Evolutionary conservation across 495 filamentous ascomycete genomes (phyloP), one percentile per base, ranked within the genome.

Genomic region (Penicillium coprophilum): DNA sequence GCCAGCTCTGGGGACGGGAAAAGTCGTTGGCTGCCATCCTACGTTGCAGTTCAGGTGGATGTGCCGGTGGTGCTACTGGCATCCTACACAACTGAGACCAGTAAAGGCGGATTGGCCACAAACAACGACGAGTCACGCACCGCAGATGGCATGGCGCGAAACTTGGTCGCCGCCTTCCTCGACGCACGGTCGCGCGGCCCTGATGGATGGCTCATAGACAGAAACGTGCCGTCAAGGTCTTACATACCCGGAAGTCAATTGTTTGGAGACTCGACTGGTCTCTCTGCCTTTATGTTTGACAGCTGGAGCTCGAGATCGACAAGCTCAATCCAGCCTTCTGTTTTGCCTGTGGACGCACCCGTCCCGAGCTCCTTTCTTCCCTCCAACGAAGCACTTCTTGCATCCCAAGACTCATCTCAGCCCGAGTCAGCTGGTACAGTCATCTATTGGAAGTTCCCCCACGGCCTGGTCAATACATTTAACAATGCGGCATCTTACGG

Each of bases 11-110:
- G 31, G 7, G 47, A 38, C 31, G 20, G 21, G 31, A 57, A 61
- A 50, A 46, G 41, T 7, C 48, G 52, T 41, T 61, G 59, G 59
- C 19, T 61, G 11, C 28, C 59, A 38, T 61, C 59, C 6, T 57
- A 53, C 28, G 43, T 40, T 10, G 59, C 53, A 11, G 53, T 57
- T 23, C 59, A 61, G 24, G 34, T 49, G 19, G 59, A 61, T 8
- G 43, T 61, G 15, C 59, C 59, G 3, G 13, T 61, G 17, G 45
- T 49, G 10, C 48, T 21, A 17, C 54, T 61, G 9, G 50, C 21
- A 44, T 46, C 27, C 23, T 61, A 57, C 43, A 15, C 2, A 40
- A 40, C 8, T 19, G 38, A 40, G 15, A 21, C 27, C 31, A 13
- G 7, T 19, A 15, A 24, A 10, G 6, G 1, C 20, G 31, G n/a